Conservation (phyloP, 371 early-diverging fungal genomes). For the Mucor velutinosus region DNA sequence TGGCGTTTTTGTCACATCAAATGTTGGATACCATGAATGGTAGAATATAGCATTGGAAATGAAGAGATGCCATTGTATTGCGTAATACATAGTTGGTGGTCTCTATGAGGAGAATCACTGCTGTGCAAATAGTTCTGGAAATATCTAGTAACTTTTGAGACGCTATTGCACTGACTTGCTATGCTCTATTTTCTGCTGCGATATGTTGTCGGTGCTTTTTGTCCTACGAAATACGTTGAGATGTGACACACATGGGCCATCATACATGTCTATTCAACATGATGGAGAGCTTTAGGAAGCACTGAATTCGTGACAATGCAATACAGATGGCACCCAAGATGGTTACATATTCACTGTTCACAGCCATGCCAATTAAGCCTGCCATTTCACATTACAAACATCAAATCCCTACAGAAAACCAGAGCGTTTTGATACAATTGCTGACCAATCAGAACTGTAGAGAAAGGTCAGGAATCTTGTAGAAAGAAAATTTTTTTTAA, state of each 20-base stretch:
- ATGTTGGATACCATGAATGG: no score
- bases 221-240: neutral
- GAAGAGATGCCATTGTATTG: no score
- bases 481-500: slow-evolving; percentile 2
- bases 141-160: neutral
- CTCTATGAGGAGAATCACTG: neutral
- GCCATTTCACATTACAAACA: neutral
- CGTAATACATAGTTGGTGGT: no score
- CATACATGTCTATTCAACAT: neutral
- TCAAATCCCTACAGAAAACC: neutral
- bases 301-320: no score
- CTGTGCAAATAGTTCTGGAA: neutral
- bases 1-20: no score
- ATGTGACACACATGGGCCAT: neutral
- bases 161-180: neutral
- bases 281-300: neutral
- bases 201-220: neutral
- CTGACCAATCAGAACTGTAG: neutral
- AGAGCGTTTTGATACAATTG: neutral
- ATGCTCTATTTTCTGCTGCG: neutral
- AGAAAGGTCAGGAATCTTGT: slow-evolving; percentile 5
- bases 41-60: no score
- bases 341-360: neutral
- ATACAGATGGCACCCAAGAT: no score
- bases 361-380: neutral